Percentiles rank a stretch among this genome's conserved stretches.
These are phyloP conservation scores for Kandelia obovata DNA, from an alignment of 345 rosid genomes.

Conservation along the genomic window DNA sequence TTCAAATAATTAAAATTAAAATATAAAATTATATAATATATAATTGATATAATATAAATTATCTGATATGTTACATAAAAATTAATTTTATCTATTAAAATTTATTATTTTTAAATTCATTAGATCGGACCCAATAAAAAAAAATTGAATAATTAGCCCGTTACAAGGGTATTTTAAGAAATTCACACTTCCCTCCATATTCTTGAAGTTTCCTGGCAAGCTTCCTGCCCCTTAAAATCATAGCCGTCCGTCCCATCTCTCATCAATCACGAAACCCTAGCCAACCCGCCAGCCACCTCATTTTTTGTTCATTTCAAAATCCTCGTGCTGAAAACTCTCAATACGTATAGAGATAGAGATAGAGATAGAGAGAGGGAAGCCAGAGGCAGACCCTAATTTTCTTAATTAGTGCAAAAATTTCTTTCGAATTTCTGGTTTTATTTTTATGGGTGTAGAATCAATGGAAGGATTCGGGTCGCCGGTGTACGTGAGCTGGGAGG, in stretches of 20 bases:
- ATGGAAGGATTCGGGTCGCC: constrained; percentile 28
- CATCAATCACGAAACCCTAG: constrained; percentile 48
- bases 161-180: constrained; percentile 25
- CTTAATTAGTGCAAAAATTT: no score
- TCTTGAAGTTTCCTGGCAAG: constrained; percentile 12
- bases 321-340: neutral
- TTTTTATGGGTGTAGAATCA: neutral
- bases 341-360: neutral
- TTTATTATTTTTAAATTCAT: no score
- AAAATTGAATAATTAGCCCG: no score
- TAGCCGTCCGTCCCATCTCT: constrained; percentile 50
- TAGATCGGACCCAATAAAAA: no score
- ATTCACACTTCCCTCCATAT: neutral
- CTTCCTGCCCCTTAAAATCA: constrained; percentile 30
- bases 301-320: constrained; percentile 15
- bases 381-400: neutral
- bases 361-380: neutral
- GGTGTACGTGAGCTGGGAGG: constrained; percentile 65
- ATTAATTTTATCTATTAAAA: no score
- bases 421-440: no score
- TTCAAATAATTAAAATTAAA: no score
- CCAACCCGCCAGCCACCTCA: constrained; percentile 8
- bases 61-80: no score
- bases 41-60: no score
- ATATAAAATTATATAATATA: no score